Base-by-base conservation (phyloP, 768 basidiomycete genomes). In the Tephrocybe sp. region DNA sequence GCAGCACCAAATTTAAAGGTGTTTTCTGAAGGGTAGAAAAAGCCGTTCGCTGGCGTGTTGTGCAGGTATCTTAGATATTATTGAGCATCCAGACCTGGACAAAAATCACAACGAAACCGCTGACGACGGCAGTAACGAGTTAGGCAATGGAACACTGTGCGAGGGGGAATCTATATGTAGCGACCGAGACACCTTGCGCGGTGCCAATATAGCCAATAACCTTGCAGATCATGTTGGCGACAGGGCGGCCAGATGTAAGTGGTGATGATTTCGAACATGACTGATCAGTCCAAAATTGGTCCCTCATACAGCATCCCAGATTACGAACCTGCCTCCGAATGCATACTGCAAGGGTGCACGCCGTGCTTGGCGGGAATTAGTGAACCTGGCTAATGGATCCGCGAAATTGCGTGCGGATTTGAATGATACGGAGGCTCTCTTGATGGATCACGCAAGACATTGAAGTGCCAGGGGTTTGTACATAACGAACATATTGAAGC, bases 141-240 rank as follows among this genome's bases (percentile, higher is more conserved):
- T 92, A 89, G 24, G 79, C 69, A n/a, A 18, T 60, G 28, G 71
- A 95, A 94, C 79, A 91, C 89, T 54, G 82, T 70, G 49, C 88
- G 81, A 38, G 91, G 92, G 6, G 89, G 89, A 38, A 94, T 73
- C 73, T 94, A 93, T 86, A 89, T 89, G 69, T 93, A 93, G 64
- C 92, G 89, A 21, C 87, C 91, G 36, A 92, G 79, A 87, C 68
- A 0, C 84, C 83, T 63, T 92, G 87, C 47, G 67, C 68, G 21
- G 79, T 76, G 7, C 82, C 76, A 48, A 79, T 77, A 63, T 75
- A 84, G 18, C 78, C 78, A 57, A 78, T 74, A 11, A 74, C 70
- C 70, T 90, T 92, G 81, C 92, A 91, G 55, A 92, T 68, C 77
- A 88, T 83, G 61, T 86, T 85, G 28, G 91, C 92, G 52, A 94